phyloP scores from a whole-genome alignment of 2,329 filamentous ascomycete genomes.

The Triangularia verruculosa region DNA sequence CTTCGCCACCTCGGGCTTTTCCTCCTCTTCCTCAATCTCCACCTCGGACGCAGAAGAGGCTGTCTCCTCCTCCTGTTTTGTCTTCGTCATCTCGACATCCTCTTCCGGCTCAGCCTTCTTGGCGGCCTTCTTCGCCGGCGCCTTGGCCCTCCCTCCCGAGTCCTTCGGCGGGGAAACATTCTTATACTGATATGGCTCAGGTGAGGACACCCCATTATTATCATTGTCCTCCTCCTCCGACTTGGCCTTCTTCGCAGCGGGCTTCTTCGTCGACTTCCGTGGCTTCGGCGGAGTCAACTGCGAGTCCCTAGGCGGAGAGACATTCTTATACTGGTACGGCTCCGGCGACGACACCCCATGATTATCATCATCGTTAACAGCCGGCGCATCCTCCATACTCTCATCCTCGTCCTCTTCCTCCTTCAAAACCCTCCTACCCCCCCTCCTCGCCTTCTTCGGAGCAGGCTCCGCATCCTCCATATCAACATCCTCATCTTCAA shows the following conservation, averaged over 20 bases:
- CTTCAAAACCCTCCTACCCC: conserved; percentile 39
- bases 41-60: conserved; percentile 47
- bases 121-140: conserved; percentile 28
- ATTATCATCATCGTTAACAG: conserved; percentile 22
- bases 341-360: conserved; percentile 22
- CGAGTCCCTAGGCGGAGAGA: conserved; percentile 30
- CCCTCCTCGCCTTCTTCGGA: conserved; percentile 52
- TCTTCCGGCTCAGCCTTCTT: conserved; percentile 30
- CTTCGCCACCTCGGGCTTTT: conserved; percentile 68
- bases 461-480: conserved; percentile 43
- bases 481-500: conserved; percentile 55
- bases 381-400: conserved; percentile 35
- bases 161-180: conserved; percentile 29
- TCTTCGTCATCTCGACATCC: conserved; percentile 43
- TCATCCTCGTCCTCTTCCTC: conserved; percentile 55
- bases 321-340: conserved; percentile 21
- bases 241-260: conserved; percentile 26
- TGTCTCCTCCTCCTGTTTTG: conserved; percentile 46
- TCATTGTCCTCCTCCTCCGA: conserved; percentile 31
- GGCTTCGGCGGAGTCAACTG: conserved; percentile 19
- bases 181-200: conserved; percentile 18
- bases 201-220: conserved; percentile 24
- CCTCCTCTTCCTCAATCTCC: conserved; percentile 53
- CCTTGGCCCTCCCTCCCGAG: conserved; percentile 23
- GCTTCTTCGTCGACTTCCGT: conserved; percentile 29